Evolutionary conservation across 2,329 filamentous ascomycete species (phyloP), one percentile per base, ranked within the genome.

Genomic region (Trichoderma lentiforme): DNA sequence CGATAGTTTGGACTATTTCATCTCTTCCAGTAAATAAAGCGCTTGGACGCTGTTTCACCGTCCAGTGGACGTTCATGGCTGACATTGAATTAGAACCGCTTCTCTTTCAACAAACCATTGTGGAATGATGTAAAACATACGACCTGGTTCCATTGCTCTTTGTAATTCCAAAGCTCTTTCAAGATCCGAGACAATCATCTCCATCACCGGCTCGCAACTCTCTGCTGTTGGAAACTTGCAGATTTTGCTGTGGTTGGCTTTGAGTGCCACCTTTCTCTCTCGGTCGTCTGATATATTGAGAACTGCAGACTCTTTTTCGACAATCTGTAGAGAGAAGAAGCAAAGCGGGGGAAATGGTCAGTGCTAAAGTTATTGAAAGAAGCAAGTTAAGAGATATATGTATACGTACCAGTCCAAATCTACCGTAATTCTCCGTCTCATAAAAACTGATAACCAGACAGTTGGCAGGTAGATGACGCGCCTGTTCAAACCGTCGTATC

Each of bases 191-290:
- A 39, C n/a, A 24, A 71, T 71, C 18, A 66, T 14, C 4, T 53
- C 36, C 53, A 62, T 61, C 1, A 71, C 53, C 2, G 62, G 8
- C 12, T 34, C 34, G 12, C 56, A 61, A 12, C 28, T 62, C 3
- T 62, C 63, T 18, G 62, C 64, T 9, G 71, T 69, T 6, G 57
- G 9, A 47, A 72, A 72, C 28, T 72, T 72, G 65, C 71, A 72
- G 57, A 72, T 15, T 39, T 34, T 63, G 43, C 71, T 69, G 5
- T 72, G 71, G 8, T 72, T 30, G 3, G 71, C 57, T 32, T 69
- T 26, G 15, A 63, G 32, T 0, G 56, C 58, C 1, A 72, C 47
- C 15, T 30, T 18, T 11, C 36, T 62, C 58, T 72, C 71, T 28
- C 21, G n/a, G 2, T 63, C 64, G 3, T 57, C 64, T 14, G 71